Evolutionary conservation across 805 yeast species (phyloP).

Genomic region (Maudiozyma saulgeensis): DNA sequence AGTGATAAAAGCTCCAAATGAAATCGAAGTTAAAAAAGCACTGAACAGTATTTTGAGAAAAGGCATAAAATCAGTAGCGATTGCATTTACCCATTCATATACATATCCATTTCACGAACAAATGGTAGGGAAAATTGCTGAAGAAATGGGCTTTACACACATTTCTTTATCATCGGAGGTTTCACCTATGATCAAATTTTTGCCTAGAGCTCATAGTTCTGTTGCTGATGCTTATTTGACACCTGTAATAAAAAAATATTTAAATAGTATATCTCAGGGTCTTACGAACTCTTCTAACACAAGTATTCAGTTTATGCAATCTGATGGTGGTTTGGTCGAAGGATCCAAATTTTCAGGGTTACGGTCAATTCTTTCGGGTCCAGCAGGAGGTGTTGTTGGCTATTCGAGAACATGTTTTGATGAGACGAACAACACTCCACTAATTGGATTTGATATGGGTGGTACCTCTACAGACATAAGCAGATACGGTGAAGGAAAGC

Average conservation of each 20-base stretch:
- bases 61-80: constrained; percentile 63
- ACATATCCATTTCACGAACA: constrained; percentile 64
- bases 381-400: constrained; percentile 98
- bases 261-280: constrained; percentile 53
- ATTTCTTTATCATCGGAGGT: constrained; percentile 59
- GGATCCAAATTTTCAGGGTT: constrained; percentile 79
- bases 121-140: constrained; percentile 49
- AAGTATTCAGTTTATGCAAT: constrained; percentile 79
- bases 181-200: constrained; percentile 71
- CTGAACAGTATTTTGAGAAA: constrained; percentile 39
- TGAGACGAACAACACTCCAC: constrained; percentile 43
- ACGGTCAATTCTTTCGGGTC: constrained; percentile 84
- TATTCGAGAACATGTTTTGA: constrained; percentile 74
- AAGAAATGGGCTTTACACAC: constrained; percentile 55
- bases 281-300: constrained; percentile 41
- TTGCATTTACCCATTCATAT: constrained; percentile 64
- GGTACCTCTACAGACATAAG: constrained; percentile 86
- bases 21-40: constrained; percentile 32
- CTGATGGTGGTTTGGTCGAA: constrained; percentile 90
- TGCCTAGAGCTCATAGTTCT: constrained; percentile 68
- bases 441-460: constrained; percentile 84
- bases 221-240: constrained; percentile 78
- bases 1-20: constrained; percentile 44
- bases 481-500: constrained; percentile 56
- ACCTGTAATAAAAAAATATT: constrained; percentile 62